Conservation (phyloP, 1,284 basidiomycete genomes). For the Sporisorium exsertum region DNA sequence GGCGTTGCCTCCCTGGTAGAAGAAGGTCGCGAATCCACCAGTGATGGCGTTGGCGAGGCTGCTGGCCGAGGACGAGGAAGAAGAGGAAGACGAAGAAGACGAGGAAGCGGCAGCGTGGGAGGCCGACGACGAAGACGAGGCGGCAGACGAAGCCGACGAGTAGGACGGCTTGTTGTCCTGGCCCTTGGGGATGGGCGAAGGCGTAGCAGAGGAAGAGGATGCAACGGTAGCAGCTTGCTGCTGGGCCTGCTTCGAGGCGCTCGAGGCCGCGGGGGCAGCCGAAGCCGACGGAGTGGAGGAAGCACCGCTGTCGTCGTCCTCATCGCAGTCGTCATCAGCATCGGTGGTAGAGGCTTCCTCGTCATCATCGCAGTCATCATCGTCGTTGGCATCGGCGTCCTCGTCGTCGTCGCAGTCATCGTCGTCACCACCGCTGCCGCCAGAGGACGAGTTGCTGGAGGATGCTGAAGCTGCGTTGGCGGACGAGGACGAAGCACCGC, state of each 20-base stretch:
- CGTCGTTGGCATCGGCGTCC: conserved; percentile 20
- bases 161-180: conserved; percentile 13
- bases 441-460: conserved; percentile 20
- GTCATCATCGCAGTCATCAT: conserved; percentile 41
- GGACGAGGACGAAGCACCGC: conserved; percentile 11
- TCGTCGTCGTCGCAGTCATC: conserved; percentile 32
- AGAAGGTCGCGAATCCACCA: conserved; percentile 61
- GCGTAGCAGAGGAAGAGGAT: conserved; percentile 21
- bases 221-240: conserved; percentile 9
- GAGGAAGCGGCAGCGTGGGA: conserved; percentile 5
- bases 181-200: conserved; percentile 18
- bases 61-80: conserved; percentile 19
- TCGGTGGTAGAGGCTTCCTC: conserved; percentile 1
- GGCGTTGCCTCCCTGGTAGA: conserved; percentile 61
- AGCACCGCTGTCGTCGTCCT: conserved; percentile 18
- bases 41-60: conserved; percentile 26
- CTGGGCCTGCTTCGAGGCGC: conserved; percentile 8
- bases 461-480: conserved; percentile 21
- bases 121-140: conserved; percentile 12
- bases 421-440: conserved; percentile 13
- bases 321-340: conserved; percentile 36
- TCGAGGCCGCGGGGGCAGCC: conserved; percentile 8
- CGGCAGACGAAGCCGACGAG: conserved; percentile 14
- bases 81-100: conserved; percentile 16
- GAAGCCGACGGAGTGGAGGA: conserved; percentile 13